phyloP scores from a whole-genome alignment of 2,329 filamentous ascomycete genomes.

The Orbilia javanica region DNA sequence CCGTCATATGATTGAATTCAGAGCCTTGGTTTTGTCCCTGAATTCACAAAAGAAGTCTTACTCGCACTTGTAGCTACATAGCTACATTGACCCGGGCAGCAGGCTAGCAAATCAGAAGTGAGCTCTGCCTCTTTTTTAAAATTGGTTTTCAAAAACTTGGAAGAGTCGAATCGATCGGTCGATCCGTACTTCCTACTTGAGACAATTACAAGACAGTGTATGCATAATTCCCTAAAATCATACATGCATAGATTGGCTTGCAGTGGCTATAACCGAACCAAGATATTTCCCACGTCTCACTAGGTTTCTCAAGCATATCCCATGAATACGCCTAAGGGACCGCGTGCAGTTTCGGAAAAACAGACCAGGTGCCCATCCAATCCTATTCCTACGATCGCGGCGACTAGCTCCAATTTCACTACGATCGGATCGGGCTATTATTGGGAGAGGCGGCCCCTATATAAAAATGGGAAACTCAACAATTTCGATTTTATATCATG shows the following conservation, averaged over 20 bases:
- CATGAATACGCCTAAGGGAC: slow-evolving; percentile 7
- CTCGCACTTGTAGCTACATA: background rate
- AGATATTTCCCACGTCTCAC: slow-evolving; percentile 17
- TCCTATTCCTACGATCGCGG: background rate
- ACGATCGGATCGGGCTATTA: background rate
- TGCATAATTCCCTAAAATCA: background rate
- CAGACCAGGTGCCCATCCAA: background rate
- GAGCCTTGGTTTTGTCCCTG: background rate
- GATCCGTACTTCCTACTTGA: slow-evolving; percentile 1
- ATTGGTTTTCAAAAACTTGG: background rate
- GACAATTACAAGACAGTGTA: background rate
- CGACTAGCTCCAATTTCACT: background rate
- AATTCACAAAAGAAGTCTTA: slow-evolving; percentile 3
- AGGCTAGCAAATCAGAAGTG: background rate
- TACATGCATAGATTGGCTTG: slow-evolving; percentile 22
- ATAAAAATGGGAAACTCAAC: slow-evolving; percentile 1
- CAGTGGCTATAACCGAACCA: slow-evolving; percentile 20
- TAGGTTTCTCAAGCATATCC: background rate
- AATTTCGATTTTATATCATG: slow-evolving; percentile 15
- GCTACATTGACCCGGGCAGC: too few relatives aligned
- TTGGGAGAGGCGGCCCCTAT: background rate
- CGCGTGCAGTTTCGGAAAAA: background rate
- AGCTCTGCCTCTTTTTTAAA: background rate
- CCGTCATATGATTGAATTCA: slow-evolving; percentile 7
- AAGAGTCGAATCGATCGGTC: background rate